Evolutionary conservation across 2,329 filamentous ascomycete genomes (phyloP).

Genomic region (Diaporthe sp.): DNA sequence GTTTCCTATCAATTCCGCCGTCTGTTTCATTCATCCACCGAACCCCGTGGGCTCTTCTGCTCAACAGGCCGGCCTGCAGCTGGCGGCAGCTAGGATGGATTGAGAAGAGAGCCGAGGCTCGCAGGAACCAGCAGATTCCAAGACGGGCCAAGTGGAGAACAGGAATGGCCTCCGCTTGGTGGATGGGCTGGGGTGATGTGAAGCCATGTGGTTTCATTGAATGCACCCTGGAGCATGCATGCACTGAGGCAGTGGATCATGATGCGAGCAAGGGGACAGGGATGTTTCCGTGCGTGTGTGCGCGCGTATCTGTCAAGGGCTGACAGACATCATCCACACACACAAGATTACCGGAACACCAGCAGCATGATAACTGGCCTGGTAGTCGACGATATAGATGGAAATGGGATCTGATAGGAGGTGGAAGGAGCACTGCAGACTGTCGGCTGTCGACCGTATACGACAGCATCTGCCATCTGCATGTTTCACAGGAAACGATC

Average conservation of each 20-base stretch:
- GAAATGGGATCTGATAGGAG: neutral
- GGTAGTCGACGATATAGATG: neutral
- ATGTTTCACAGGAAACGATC: conserved; percentile 20
- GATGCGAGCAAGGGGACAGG: conserved; percentile 18
- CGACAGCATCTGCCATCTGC: neutral
- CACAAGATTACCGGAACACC: no score
- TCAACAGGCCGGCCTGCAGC: conserved; percentile 18
- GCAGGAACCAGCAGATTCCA: conserved; percentile 23
- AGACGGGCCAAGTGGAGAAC: conserved; percentile 29
- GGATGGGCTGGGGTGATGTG: conserved; percentile 12
- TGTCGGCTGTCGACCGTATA: neutral
- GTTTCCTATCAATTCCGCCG: neutral
- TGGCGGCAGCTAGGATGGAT: conserved; percentile 30
- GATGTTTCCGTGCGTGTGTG: neutral
- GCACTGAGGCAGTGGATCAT: conserved; percentile 12
- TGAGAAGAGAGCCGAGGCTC: conserved; percentile 23
- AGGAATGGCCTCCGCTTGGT: conserved; percentile 23
- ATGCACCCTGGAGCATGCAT: conserved; percentile 26
- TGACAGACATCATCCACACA: neutral
- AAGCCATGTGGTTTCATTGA: conserved; percentile 31
- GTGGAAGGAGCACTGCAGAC: neutral
- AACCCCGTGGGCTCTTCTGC: conserved; percentile 13
- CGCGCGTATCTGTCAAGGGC: neutral
- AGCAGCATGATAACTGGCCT: neutral
- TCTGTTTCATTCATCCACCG: conserved; percentile 11